Conservation (phyloP, 352 stramenopile species). For the Phytophthora pinifolia region DNA sequence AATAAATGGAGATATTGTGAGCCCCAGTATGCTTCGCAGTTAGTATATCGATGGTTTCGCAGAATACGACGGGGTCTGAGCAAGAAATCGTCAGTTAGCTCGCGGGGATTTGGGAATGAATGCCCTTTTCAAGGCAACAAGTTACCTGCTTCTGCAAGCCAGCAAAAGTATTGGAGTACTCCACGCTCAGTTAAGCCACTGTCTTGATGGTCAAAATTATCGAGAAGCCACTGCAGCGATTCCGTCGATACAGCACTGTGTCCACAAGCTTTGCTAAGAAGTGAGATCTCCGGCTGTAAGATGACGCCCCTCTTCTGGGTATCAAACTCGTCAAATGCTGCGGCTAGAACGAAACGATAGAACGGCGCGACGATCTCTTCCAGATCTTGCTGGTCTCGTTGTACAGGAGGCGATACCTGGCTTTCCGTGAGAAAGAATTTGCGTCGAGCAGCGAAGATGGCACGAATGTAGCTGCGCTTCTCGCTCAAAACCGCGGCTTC, state of each 20-base stretch:
- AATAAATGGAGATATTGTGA: conserved; percentile 46
- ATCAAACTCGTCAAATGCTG: conserved; percentile 55
- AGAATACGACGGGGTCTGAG: conserved; percentile 60
- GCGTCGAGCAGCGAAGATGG: conserved; percentile 38
- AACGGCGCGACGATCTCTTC: conserved; percentile 53
- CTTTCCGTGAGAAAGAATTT: conserved; percentile 64
- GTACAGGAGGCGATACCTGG: not conserved
- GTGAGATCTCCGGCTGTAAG: conserved; percentile 30
- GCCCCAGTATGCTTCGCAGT: conserved; percentile 65
- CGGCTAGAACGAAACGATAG: conserved; percentile 64
- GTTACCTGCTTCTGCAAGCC: conserved; percentile 62
- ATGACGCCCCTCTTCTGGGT: conserved; percentile 31
- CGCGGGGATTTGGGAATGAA: too few species aligned
- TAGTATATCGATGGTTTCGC: conserved; percentile 54
- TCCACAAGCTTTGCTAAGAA: conserved; percentile 49
- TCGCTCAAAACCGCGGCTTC: conserved; percentile 1
- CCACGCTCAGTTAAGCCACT: conserved; percentile 50
- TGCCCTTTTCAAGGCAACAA: not conserved
- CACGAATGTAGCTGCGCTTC: conserved; percentile 46
- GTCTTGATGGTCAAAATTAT: conserved; percentile 52
- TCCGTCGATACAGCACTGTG: conserved; percentile 25
- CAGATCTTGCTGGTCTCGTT: conserved; percentile 21
- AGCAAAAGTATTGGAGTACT: conserved; percentile 69
- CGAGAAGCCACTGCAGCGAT: conserved; percentile 48
- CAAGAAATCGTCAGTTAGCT: not conserved